Base-by-base conservation (phyloP, 1,284 basidiomycete genomes). In the Chalciporus piperatoides region DNA sequence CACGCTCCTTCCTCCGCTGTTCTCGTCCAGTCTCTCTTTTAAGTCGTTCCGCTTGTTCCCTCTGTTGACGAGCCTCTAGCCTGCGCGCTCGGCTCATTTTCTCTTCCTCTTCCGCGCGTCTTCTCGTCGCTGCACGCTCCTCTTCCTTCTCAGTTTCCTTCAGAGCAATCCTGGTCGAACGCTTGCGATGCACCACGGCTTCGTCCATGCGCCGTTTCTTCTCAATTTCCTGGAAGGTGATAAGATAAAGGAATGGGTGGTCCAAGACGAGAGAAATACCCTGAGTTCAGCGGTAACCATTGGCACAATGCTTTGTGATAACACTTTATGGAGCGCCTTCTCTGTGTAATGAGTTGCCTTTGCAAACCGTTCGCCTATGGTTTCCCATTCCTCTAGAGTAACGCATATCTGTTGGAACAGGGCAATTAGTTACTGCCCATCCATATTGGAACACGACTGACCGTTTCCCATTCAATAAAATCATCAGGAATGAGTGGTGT, bases 381-480 rank as follows among this genome's bases (percentile, higher is more conserved):
- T 75, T 56, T 90, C 82, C 92, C 92, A 92, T 56, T 92, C 90
- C 6, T 77, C 65, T 14, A 90, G 72, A n/a, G 87, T 89, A 12
- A 85, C 78, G 59, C 86, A 90, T 54, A 94, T 79, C 88, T 92
- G 48, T 9, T 55, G 11, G 7, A 15, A 14, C 6, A 14, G 7
- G 28, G 54, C 9, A 55, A 56, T 51, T 14, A 45, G 32, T 30
- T 19, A 17, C 10, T 15, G n/a, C 10, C 37, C 24, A 35, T 25
- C 25, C 25, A 15, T 17, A n/a, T 47, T 25, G n/a, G 21, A 39
- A 17, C 48, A 6, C 48, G 37, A 75, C 82, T 56, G 52, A 90
- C 89, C 59, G 86, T 86, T 70, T 92, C 88, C 90, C 90, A 92
- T 64, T 90, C 87, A 48, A 90, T 69, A 59, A 91, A 86, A 53